Base-by-base conservation (phyloP, 176 grass and related monocot genomes). In the Avena atlantica region DNA sequence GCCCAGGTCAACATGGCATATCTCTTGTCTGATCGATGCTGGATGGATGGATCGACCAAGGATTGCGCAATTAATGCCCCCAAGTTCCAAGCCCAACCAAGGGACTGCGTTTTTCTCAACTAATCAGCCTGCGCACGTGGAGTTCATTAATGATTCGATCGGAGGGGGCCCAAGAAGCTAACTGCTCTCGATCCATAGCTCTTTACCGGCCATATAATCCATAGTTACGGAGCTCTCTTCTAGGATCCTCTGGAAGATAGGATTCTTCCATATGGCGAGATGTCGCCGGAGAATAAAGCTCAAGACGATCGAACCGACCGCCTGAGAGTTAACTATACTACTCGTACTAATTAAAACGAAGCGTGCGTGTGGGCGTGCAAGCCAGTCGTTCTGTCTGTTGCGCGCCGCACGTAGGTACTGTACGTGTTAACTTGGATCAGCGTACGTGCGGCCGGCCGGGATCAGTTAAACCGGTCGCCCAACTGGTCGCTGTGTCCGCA, bases 11-110 rank as follows among this genome's bases (percentile, higher is more conserved):
- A 42, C 40, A 3, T 34, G 31, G 31, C 31, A 34, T 34, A 34
- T 34, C 31, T 34, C 31, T 42, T 42, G 40, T 42, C 40, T 42
- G 40, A 34, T 34, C 31, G 31, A 42, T 42, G 40, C 40, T 42
- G 40, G 40, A 42, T 42, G 37, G 37, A 40, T 40, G 40, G 40
- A 42, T 42, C 40, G 40, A 42, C 40, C 40, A 42, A 42, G 40
- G 49, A 40, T 90, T 79, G 73, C 62, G 80, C 65, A 72, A 83
- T 83, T 87, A 90, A 87, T 83, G 74, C 80, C 21, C 21, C 55
- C n/a, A 51, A 78, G 88, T 89, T 27, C 70, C 63, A 25, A 29
- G 25, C 64, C 13, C 71, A 78, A n/a, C 57, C 58, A 42, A 48
- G 3, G 55, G 59, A 34, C 31, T 60, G 2, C 12, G 31, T 3